A percentile compares a stretch with the other conserved stretches of the same genome.
Evolutionary conservation across 2,329 filamentous ascomycete species (phyloP).

Genomic region (Piedraia hortae): DNA sequence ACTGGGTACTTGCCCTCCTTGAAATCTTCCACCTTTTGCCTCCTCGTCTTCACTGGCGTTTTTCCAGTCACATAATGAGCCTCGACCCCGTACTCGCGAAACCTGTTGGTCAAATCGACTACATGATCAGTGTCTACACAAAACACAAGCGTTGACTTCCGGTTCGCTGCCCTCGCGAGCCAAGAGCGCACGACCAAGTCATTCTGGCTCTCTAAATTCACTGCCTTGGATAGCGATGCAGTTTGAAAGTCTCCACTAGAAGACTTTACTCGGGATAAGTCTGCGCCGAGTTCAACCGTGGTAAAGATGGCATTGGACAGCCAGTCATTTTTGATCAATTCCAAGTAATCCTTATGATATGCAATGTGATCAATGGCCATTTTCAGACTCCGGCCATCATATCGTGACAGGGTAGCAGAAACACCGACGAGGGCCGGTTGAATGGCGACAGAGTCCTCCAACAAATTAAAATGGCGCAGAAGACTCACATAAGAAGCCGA

Average conservation of each 20-base stretch:
- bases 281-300: slow-evolving; percentile 58
- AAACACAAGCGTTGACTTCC: slow-evolving; percentile 76
- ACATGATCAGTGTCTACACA: slow-evolving; percentile 81
- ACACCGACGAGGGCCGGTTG: slow-evolving; percentile 46
- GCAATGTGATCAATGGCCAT: slow-evolving; percentile 82
- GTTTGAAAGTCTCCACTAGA: slow-evolving; percentile 52
- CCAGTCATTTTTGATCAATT: slow-evolving; percentile 77
- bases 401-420: slow-evolving; percentile 54
- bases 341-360: slow-evolving; percentile 65
- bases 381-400: slow-evolving; percentile 60
- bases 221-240: slow-evolving; percentile 46
- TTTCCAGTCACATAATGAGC: slow-evolving; percentile 68
- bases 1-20: slow-evolving; percentile 53
- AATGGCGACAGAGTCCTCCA: slow-evolving; percentile 17
- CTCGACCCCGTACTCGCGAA: slow-evolving; percentile 52
- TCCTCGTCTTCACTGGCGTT: slow-evolving; percentile 41
- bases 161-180: slow-evolving; percentile 41
- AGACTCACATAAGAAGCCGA: slow-evolving; percentile 50
- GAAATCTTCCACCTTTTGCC: slow-evolving; percentile 48
- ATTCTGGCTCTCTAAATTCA: slow-evolving; percentile 63
- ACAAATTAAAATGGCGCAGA: slow-evolving; percentile 53
- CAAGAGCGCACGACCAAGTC: slow-evolving; percentile 65
- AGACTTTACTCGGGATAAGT: slow-evolving; percentile 34
- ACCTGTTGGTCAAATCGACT: slow-evolving; percentile 41
- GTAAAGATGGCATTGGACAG: slow-evolving; percentile 81